Base-by-base conservation (phyloP, 192 early-diverging fungal species). In the Diversispora epigaea region DNA sequence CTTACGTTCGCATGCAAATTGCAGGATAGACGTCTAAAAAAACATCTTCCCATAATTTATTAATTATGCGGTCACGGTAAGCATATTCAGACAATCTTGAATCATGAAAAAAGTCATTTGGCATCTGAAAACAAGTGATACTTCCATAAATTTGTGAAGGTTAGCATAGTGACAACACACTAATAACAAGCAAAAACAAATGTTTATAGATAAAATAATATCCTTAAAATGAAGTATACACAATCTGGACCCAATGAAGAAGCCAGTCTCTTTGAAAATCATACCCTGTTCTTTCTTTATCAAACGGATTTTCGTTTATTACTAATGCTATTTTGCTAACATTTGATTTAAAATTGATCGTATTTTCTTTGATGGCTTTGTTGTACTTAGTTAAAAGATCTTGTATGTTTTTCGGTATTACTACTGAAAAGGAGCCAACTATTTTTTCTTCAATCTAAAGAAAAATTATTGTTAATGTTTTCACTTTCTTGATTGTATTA, bases 161-260 rank as follows among this genome's bases (percentile, higher is more conserved):
- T 67, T 67, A 67, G 65, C n/a, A n/a, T n/a, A n/a, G n/a, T n/a
- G n/a, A n/a, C n/a, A n/a, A n/a, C n/a, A n/a, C 9, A 17, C 7
- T 39, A 45, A 67, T 49, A 19, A 49, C n/a, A 49, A 49, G 9
- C 19, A 67, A 67, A 45, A 47, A 4, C 46, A 49, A n/a, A 49
- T 19, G 6, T 39, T 50, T 5, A 63, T 63, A 9, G 49, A n/a
- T 9, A 67, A 22, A 22, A 49, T 67, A 49, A 67, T 67, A 47
- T 67, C 45, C 65, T 67, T 67, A 67, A 43, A 67, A 67, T 49
- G 65, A 11, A 67, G 45, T 67, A 49, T 47, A 46, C 19, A 67
- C 65, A 21, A 49, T 21, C 21, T 67, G 65, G 19, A 67, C 44
- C 65, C 45, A 67, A 5, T 67, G 65, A 21, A 67, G 45, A n/a